Base-by-base conservation (phyloP, 2,329 filamentous ascomycete species). In the Trichoderma semiorbis region DNA sequence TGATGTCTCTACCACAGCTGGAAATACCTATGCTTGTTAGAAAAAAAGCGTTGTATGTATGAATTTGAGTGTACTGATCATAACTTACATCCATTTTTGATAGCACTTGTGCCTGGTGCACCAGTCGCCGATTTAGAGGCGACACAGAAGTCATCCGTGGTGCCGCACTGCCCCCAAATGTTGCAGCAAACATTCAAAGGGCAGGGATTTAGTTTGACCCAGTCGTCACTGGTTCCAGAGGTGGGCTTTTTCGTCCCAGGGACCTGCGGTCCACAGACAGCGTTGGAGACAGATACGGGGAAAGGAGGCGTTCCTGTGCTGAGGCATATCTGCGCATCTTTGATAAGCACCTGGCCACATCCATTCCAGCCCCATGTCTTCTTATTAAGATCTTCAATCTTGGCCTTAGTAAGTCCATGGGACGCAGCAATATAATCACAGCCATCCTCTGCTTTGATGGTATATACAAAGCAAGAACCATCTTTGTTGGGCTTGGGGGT, bases 141-240 rank as follows among this genome's bases (percentile, higher is more conserved):
- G 3, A 76, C 78, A 30, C 85, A 87, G 74, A 85, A 86, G 16
- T 84, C 84, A 1, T 74, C 73, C 0, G 82, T 84, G 1, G 79
- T 79, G 6, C 85, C 85, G 28, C 85, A 87, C 62, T 83, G 79
- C 0, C 85, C 85, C 78, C 82, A 83, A 21, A 78, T 76, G 14
- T 81, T 79, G 74, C 83, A 84, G 74, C 82, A 84, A 0, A 78
- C 80, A 30, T 83, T 83, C 0, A 85, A 76, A 0, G 83, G 83
- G 72, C 86, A 88, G 0, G 80, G 83, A 72, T 87, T 88, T 7
- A 87, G 75, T 10, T 77, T 74, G 0, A 78, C 73, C 4, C 85
- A 58, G 21, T 78, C 75, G 26, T 65, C 50, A 34, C 61, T 66
- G n/a, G 16, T 75, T 79, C 78, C 80, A 14, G 78, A 75, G 0